phyloP scores from a whole-genome alignment of 2,329 filamentous ascomycete genomes.

The Raffaelea arxii region DNA sequence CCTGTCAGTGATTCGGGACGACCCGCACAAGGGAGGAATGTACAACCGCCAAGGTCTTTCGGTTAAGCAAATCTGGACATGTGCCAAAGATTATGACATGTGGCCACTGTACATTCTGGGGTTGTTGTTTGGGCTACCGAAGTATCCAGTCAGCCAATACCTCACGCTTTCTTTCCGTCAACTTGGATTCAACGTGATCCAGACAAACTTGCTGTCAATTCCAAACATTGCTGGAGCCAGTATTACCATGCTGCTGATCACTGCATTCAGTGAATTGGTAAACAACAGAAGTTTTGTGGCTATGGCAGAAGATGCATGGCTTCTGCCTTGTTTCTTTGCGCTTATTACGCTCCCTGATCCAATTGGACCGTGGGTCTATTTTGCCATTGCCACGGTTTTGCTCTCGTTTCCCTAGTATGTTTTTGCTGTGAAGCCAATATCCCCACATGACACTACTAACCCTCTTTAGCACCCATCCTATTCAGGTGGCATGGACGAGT shows the following conservation, averaged over 20 bases:
- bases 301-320: not conserved
- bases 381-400: not conserved
- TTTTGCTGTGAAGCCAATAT: no score
- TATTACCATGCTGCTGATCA: constrained; percentile 37
- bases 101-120: constrained; percentile 25
- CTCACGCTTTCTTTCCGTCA: not conserved
- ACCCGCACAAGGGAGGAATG: constrained; percentile 22
- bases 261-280: constrained; percentile 38
- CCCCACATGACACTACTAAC: not conserved
- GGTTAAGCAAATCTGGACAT: constrained; percentile 31
- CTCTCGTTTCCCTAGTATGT: not conserved
- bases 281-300: constrained; percentile 1
- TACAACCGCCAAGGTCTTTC: constrained; percentile 40
- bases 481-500: constrained; percentile 49
- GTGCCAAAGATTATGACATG: constrained; percentile 40
- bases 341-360: not conserved
- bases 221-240: constrained; percentile 36
- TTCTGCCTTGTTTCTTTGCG: not conserved
- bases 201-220: constrained; percentile 44
- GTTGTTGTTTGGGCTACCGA: constrained; percentile 33
- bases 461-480: constrained; percentile 29
- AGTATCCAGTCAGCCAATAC: constrained; percentile 23
- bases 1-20: constrained; percentile 1
- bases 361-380: not conserved
- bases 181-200: constrained; percentile 28